Conservation (phyloP, 495 filamentous ascomycete genomes). For the Podospora sp. region DNA sequence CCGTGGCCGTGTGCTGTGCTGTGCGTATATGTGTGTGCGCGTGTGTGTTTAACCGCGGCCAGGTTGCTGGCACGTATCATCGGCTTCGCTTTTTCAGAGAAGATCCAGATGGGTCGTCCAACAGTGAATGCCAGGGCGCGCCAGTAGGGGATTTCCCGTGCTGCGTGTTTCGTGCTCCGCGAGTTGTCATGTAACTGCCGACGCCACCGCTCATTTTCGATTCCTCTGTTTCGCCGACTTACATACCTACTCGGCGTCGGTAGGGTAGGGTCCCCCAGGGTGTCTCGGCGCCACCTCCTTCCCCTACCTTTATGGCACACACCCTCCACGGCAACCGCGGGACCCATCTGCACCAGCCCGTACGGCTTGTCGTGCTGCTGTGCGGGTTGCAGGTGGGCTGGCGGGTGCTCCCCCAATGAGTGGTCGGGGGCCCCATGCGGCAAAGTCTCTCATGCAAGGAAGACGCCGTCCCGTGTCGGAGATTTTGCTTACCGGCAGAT, state of each 20-base stretch:
- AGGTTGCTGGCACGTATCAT: slow-evolving; percentile 22
- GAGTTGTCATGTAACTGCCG: not conserved
- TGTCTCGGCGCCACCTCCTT: not conserved
- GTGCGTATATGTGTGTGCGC: not conserved
- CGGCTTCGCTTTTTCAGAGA: slow-evolving; percentile 7
- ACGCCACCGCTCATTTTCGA: not conserved
- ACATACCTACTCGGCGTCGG: not conserved
- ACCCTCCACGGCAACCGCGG: not conserved
- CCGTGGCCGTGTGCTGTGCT: not conserved
- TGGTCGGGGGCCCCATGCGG: slow-evolving; percentile 15
- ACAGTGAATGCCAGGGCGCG: not conserved
- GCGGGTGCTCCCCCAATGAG: slow-evolving; percentile 16
- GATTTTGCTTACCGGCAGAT: slow-evolving; percentile 19
- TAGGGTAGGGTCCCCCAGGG: not conserved
- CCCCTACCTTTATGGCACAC: not conserved
- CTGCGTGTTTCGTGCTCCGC: slow-evolving; percentile 15
- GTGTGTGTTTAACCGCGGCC: slow-evolving; percentile 13
- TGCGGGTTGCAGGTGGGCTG: slow-evolving; percentile 7
- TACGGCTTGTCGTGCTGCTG: slow-evolving; percentile 5
- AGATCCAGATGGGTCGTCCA: slow-evolving; percentile 13
- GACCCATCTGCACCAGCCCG: not conserved
- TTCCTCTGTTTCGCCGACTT: not conserved
- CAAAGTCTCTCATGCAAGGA: slow-evolving; percentile 15
- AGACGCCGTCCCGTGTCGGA: slow-evolving; percentile 20
- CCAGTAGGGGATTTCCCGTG: slow-evolving; percentile 8